These are phyloP conservation scores for Aureobasidium sp. DNA, from an alignment of 2,329 filamentous ascomycete species.

Conservation along the genomic window DNA sequence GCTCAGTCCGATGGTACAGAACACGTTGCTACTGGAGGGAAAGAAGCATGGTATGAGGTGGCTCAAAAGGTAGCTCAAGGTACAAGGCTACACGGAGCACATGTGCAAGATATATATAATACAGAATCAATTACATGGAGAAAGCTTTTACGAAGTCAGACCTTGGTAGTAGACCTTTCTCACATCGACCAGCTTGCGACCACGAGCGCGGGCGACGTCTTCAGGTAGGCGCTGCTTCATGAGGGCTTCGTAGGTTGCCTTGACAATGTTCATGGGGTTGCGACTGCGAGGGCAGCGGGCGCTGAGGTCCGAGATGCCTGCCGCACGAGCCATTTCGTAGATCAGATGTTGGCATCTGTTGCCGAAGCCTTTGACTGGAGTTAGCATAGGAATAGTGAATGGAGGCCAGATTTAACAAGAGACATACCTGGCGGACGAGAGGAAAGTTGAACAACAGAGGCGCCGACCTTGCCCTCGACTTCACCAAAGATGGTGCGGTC, in stretches of 20 bases:
- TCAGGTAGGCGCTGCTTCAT: conserved; percentile 80
- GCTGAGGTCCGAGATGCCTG: conserved; percentile 79
- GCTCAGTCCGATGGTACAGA: not conserved
- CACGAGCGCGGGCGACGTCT: conserved; percentile 78
- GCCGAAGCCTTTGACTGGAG: conserved; percentile 65
- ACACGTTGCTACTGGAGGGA: not conserved
- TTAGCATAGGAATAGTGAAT: not conserved
- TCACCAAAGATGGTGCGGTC: conserved; percentile 85
- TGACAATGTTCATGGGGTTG: conserved; percentile 97
- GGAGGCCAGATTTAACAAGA: not conserved
- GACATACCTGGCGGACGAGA: conserved; percentile 74
- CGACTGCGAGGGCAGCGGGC: conserved; percentile 76
- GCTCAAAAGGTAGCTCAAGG: not conserved
- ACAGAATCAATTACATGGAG: conserved; percentile 4
- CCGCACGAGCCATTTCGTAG: conserved; percentile 86
- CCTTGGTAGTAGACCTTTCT: conserved; percentile 96
- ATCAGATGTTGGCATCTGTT: conserved; percentile 86
- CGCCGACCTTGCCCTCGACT: conserved; percentile 75
- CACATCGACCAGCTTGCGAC: conserved; percentile 93
- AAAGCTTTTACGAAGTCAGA: conserved; percentile 46
- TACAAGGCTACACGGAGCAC: not conserved
- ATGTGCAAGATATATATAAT: not conserved
- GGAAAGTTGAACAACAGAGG: conserved; percentile 75
- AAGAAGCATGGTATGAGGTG: not conserved
- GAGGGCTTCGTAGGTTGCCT: conserved; percentile 79